These are phyloP conservation scores for Trematosphaeria pertusa DNA, from an alignment of 2,329 filamentous ascomycete genomes.

Conservation along the genomic window DNA sequence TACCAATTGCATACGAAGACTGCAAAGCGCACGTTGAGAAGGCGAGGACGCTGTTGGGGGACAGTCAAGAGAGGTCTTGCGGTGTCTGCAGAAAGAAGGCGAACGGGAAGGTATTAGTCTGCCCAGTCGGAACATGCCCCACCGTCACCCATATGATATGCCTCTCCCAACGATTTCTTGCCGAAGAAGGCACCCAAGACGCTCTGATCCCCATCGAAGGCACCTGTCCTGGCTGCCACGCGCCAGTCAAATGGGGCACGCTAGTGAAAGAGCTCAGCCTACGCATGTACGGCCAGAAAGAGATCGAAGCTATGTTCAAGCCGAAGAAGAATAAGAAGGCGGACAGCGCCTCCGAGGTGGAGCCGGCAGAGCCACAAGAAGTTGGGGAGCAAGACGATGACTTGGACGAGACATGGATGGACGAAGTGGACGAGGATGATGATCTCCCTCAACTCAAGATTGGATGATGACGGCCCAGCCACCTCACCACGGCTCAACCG, in stretches of 20 bases:
- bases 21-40: conserved; percentile 62
- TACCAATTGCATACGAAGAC: conserved; percentile 62
- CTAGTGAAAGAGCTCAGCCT: conserved; percentile 85
- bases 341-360: conserved; percentile 25
- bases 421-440: conserved; percentile 40
- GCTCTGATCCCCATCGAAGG: conserved; percentile 72
- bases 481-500: conserved; percentile 40
- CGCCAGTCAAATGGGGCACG: conserved; percentile 71
- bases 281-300: conserved; percentile 72
- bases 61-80: conserved; percentile 46
- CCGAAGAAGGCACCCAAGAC: conserved; percentile 45
- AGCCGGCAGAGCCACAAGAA: conserved; percentile 18
- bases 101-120: conserved; percentile 57
- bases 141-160: conserved; percentile 63
- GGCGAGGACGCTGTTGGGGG: conserved; percentile 42
- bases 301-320: conserved; percentile 73
- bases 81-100: conserved; percentile 56
- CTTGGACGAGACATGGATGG: conserved; percentile 44
- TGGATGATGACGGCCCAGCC: background rate
- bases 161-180: conserved; percentile 60
- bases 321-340: conserved; percentile 50
- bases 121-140: conserved; percentile 57
- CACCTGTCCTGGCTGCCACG: conserved; percentile 73
- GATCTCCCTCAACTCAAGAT: conserved; percentile 8
- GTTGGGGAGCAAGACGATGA: conserved; percentile 37